Evolutionary conservation across 1,284 basidiomycete species (phyloP).

Genomic region (Ustilago cynodontis): DNA sequence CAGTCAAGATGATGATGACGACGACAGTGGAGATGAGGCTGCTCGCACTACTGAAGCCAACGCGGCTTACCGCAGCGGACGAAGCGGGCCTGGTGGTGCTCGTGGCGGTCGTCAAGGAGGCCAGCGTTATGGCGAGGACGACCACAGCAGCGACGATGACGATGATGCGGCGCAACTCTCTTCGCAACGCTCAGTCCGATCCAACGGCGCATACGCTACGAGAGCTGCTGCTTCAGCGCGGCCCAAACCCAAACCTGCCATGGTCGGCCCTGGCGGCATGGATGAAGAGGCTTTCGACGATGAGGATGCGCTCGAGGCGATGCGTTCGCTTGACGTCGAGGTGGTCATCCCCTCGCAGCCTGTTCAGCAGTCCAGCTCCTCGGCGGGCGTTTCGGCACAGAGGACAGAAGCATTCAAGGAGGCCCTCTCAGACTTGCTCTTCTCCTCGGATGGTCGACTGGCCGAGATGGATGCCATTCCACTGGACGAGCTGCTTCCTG

Average conservation of each 20-base stretch:
- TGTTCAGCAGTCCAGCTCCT: constrained; percentile 9
- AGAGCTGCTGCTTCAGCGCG: constrained; percentile 44
- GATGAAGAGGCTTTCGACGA: constrained; percentile 49
- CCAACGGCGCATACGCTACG: constrained; percentile 59
- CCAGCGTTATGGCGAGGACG: constrained; percentile 49
- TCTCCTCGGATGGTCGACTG: constrained; percentile 69
- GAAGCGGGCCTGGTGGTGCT: constrained; percentile 41
- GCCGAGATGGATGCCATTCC: constrained; percentile 78
- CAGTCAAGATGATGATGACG: constrained; percentile 51
- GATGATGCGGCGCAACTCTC: constrained; percentile 45
- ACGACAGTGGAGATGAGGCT: constrained; percentile 48
- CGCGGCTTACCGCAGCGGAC: constrained; percentile 70
- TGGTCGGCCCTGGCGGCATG: constrained; percentile 45
- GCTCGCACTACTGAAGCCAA: constrained; percentile 75
- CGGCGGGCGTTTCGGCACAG: constrained; percentile 26
- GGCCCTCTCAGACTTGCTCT: constrained; percentile 77
- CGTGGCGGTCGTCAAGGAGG: constrained; percentile 35
- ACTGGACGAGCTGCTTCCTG: constrained; percentile 79
- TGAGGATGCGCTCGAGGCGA: constrained; percentile 51
- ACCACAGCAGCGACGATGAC: constrained; percentile 43
- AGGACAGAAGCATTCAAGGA: constrained; percentile 70
- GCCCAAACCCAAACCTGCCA: constrained; percentile 21
- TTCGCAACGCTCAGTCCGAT: constrained; percentile 36
- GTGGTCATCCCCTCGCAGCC: constrained; percentile 31
- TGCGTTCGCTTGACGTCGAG: constrained; percentile 57